Percentiles rank a stretch among this genome's conserved stretches.
phyloP scores from a whole-genome alignment of 2,329 filamentous ascomycete species.

The Bisporella sp. region DNA sequence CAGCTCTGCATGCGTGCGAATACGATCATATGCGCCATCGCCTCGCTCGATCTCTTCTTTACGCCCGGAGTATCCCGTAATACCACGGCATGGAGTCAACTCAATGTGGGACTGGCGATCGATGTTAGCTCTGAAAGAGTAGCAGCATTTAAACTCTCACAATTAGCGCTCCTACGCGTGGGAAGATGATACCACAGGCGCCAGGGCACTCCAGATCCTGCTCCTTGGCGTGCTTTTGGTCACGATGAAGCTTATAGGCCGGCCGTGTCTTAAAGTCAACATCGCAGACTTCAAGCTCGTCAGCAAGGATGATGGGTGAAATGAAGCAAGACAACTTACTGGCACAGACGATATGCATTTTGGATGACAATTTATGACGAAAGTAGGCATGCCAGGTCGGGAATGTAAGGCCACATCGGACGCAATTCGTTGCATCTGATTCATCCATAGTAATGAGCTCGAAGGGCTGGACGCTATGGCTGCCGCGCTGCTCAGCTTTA shows the following conservation, averaged over 20 bases:
- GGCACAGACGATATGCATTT: constrained; percentile 4
- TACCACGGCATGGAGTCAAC: neutral
- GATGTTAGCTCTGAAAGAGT: neutral
- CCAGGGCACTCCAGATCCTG: neutral
- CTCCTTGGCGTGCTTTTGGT: constrained; percentile 1
- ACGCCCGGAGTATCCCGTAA: neutral
- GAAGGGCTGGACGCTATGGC: neutral
- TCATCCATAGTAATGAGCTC: neutral
- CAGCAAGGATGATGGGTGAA: no score
- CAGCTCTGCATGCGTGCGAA: neutral
- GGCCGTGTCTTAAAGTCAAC: constrained; percentile 7
- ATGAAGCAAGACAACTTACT: neutral
- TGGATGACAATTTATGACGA: constrained; percentile 2
- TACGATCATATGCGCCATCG: neutral
- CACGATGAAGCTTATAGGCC: constrained; percentile 6
- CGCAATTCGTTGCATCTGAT: neutral
- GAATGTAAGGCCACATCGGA: constrained; percentile 1
- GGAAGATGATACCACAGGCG: neutral
- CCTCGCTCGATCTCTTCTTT: neutral
- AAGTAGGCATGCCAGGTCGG: neutral
- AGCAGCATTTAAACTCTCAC: neutral
- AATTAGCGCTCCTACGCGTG: neutral
- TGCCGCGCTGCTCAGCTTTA: no score
- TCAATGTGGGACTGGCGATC: neutral
- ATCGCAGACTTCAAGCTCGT: neutral